These are phyloP conservation scores for Taiozyma onychis DNA, from an alignment of 1,139 yeast species.

Conservation along the genomic window DNA sequence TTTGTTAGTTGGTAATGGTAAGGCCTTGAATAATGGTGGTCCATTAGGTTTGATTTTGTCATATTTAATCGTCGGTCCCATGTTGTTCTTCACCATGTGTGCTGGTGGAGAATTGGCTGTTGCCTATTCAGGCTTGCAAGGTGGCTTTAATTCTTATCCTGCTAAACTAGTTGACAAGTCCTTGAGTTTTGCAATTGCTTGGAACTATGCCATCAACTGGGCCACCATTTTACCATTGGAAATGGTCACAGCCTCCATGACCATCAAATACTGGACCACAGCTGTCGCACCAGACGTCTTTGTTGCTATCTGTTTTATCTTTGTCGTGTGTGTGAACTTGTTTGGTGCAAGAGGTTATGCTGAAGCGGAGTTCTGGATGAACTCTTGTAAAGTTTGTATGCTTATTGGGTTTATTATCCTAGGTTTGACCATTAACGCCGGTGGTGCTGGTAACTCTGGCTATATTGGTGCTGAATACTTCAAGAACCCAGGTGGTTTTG, in stretches of 20 bases:
- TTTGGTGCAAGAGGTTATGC: conserved; percentile 68
- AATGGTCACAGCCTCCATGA: conserved; percentile 66
- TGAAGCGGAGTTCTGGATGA: conserved; percentile 55
- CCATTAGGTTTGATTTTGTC: conserved; percentile 59
- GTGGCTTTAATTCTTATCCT: conserved; percentile 66
- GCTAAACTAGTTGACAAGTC: conserved; percentile 63
- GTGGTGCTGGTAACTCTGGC: conserved; percentile 51
- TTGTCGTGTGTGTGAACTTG: conserved; percentile 44
- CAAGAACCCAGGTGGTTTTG: conserved; percentile 52
- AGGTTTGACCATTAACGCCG: conserved; percentile 50
- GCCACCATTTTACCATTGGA: conserved; percentile 67
- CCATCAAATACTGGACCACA: conserved; percentile 54
- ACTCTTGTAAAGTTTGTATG: conserved; percentile 50
- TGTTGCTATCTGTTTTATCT: conserved; percentile 47
- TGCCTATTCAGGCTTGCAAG: conserved; percentile 58
- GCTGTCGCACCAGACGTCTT: conserved; percentile 51
- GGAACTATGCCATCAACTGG: conserved; percentile 78
- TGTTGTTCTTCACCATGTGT: conserved; percentile 63
- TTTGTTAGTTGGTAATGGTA: conserved; percentile 58
- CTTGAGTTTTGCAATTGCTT: conserved; percentile 69
- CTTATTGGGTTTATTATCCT: conserved; percentile 53
- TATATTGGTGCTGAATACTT: conserved; percentile 49
- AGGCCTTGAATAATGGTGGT: conserved; percentile 60
- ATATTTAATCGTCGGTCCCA: conserved; percentile 41
- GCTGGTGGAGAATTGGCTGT: conserved; percentile 70